A percentile compares a stretch with the other conserved stretches of the same genome.
Conservation (phyloP, 2,329 filamentous ascomycete genomes). For the Cladosporium colombiae region DNA sequence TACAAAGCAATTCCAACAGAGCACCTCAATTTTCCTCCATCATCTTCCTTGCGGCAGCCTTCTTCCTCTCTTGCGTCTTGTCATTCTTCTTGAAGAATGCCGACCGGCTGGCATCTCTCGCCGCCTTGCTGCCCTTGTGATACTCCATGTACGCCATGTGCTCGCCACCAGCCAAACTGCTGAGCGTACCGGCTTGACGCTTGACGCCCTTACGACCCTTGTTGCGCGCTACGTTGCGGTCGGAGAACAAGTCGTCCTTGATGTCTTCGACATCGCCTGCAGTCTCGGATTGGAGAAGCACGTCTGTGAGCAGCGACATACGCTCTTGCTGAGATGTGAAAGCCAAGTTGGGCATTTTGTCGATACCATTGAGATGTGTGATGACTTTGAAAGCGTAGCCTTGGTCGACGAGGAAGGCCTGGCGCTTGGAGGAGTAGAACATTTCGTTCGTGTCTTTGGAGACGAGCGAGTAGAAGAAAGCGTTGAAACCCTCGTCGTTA, state of each 20-base stretch:
- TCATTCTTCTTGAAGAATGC: constrained; percentile 48
- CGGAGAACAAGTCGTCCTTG: constrained; percentile 66
- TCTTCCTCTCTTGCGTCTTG: constrained; percentile 38
- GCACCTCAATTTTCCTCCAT: neutral
- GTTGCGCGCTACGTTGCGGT: constrained; percentile 47
- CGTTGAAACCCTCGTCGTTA: constrained; percentile 98
- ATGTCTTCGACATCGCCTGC: constrained; percentile 71
- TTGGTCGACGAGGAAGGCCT: constrained; percentile 96
- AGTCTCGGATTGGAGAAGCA: constrained; percentile 82
- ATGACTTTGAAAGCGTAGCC: constrained; percentile 99
- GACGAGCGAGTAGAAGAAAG: constrained; percentile 97
- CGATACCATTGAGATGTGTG: constrained; percentile 88
- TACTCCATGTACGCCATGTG: constrained; percentile 82
- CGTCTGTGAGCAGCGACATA: constrained; percentile 82
- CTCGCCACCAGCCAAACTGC: constrained; percentile 84
- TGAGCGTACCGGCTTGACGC: constrained; percentile 80
- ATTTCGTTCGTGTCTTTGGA: constrained; percentile 98
- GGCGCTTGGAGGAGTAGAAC: constrained; percentile 94
- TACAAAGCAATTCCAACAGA: neutral
- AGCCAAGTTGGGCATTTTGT: constrained; percentile 75
- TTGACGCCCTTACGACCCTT: constrained; percentile 57
- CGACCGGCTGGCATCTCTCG: constrained; percentile 50
- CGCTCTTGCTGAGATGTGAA: constrained; percentile 79
- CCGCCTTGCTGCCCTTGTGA: constrained; percentile 44
- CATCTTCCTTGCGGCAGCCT: constrained; percentile 25